Base-by-base conservation (phyloP, 2,329 filamentous ascomycete species). In the Botrytis porri region DNA sequence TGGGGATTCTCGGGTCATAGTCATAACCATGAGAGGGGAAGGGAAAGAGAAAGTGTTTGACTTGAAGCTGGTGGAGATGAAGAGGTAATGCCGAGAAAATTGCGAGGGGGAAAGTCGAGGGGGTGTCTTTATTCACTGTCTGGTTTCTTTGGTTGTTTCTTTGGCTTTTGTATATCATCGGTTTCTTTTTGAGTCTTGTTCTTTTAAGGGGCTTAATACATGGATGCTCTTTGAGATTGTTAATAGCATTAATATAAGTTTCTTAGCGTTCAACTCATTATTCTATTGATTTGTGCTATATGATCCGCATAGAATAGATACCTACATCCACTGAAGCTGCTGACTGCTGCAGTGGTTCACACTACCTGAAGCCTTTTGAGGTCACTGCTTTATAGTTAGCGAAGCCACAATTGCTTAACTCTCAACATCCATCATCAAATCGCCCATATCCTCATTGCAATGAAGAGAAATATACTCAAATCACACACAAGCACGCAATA, bases 1-100 rank as follows among this genome's bases (percentile, higher is more conserved):
- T 73, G 73, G 72, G n/a, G 54, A 32, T 64, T 63, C 32, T 51
- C 39, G 10, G 59, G 71, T 29, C 48, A 73, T 59, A 51, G 25
- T 32, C 57, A 73, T 29, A 60, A 29, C 22, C 54, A 73, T 54
- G 39, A 66, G 41, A 59, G 14, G 29, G 54, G 32, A 41, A 59
- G 14, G 29, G 67, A 41, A 43, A 48, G 20, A 0, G 20, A 22
- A 32, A 41, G 16, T 32, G 39, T 63, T 32, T 63, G 61, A 63
- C n/a, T 63, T 43, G n/a, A 5, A 18, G 1, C n/a, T 29, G 61
- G 25, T n/a, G 16, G 25, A 63, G n/a, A 43, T 63, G 61, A 6
- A 29, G 18, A n/a, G n/a, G 0, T 29, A 43, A 43, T 63, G 14
- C n/a, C 16, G 1, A n/a, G 18, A 4, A 32, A 22, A 10, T 1